Percentiles rank a stretch among this genome's conserved stretches.
phyloP scores from a whole-genome alignment of 2,329 filamentous ascomycete species.

The Paecilomyces dactylethromorphus region DNA sequence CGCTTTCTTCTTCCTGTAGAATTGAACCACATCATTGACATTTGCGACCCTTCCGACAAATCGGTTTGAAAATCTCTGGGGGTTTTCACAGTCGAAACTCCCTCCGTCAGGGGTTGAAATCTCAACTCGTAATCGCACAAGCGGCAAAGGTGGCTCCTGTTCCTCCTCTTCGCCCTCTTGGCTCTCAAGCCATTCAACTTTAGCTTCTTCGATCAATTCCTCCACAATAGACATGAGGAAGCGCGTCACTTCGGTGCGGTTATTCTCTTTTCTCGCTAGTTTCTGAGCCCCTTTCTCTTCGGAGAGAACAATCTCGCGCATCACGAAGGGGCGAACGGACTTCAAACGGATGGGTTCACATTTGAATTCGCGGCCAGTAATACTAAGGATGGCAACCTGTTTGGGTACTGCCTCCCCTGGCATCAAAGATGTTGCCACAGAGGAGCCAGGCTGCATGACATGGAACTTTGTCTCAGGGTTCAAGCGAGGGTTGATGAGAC shows the following conservation, averaged over 20 bases:
- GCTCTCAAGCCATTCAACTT: slow-evolving; percentile 74
- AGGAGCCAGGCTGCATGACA: slow-evolving; percentile 96
- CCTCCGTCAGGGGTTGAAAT: slow-evolving; percentile 79
- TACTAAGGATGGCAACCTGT: slow-evolving; percentile 76
- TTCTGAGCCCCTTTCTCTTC: slow-evolving; percentile 71
- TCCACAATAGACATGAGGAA: slow-evolving; percentile 73
- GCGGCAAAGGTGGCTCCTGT: slow-evolving; percentile 65
- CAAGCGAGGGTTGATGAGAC: slow-evolving; percentile 72
- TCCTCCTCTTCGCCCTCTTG: slow-evolving; percentile 53
- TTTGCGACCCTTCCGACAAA: slow-evolving; percentile 91
- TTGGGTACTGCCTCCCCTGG: slow-evolving; percentile 87
- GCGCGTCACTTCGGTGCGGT: slow-evolving; percentile 70
- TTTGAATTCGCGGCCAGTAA: slow-evolving; percentile 77
- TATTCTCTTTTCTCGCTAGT: slow-evolving; percentile 74
- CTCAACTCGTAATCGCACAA: slow-evolving; percentile 87
- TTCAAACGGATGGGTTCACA: slow-evolving; percentile 77
- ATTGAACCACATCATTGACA: slow-evolving; percentile 86
- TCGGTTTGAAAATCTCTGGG: slow-evolving; percentile 89
- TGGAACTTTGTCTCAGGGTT: slow-evolving; percentile 88
- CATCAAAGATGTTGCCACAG: slow-evolving; percentile 85
- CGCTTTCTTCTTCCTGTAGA: slow-evolving; percentile 77
- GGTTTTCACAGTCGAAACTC: slow-evolving; percentile 85
- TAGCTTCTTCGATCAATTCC: slow-evolving; percentile 79
- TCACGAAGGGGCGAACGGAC: slow-evolving; percentile 84
- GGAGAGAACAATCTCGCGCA: slow-evolving; percentile 70